Conservation (phyloP, 2,329 filamentous ascomycete species). For the Beauveria sp. region DNA sequence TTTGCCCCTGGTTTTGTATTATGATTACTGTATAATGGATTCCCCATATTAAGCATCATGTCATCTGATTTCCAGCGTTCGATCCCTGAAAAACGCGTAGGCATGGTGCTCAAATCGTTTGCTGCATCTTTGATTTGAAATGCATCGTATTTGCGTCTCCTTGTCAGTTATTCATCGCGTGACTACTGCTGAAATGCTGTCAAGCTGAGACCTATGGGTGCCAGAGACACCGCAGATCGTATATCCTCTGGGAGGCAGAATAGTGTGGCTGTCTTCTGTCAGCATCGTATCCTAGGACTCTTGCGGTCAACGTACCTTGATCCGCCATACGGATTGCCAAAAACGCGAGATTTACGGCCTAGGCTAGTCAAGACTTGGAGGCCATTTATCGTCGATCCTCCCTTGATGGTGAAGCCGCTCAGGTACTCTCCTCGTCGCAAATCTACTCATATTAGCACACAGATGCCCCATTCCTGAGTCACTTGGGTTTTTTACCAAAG, state of each 20-base stretch:
- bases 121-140: not conserved
- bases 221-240: slow-evolving; percentile 82
- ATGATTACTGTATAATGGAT: not conserved
- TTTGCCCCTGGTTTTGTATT: not conserved
- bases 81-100: not conserved
- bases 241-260: slow-evolving; percentile 86
- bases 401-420: slow-evolving; percentile 75
- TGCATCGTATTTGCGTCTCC: not conserved
- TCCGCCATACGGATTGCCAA: slow-evolving; percentile 73
- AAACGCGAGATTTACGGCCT: slow-evolving; percentile 78
- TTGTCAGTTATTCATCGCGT: slow-evolving; percentile 22
- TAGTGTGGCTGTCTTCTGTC: slow-evolving; percentile 55
- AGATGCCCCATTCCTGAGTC: not conserved
- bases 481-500: slow-evolving; percentile 50
- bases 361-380: slow-evolving; percentile 84
- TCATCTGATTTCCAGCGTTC: not conserved
- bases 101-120: not conserved
- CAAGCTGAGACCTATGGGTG: slow-evolving; percentile 71
- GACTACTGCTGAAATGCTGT: slow-evolving; percentile 75
- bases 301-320: slow-evolving; percentile 58
- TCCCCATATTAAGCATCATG: not conserved
- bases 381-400: slow-evolving; percentile 78
- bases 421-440: slow-evolving; percentile 78
- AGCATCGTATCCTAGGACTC: not conserved
- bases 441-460: slow-evolving; percentile 45